A percentile compares a stretch with the other conserved stretches of the same genome.
phyloP scores from a whole-genome alignment of 768 basidiomycete genomes.

The Boletus pseudopeckii region DNA sequence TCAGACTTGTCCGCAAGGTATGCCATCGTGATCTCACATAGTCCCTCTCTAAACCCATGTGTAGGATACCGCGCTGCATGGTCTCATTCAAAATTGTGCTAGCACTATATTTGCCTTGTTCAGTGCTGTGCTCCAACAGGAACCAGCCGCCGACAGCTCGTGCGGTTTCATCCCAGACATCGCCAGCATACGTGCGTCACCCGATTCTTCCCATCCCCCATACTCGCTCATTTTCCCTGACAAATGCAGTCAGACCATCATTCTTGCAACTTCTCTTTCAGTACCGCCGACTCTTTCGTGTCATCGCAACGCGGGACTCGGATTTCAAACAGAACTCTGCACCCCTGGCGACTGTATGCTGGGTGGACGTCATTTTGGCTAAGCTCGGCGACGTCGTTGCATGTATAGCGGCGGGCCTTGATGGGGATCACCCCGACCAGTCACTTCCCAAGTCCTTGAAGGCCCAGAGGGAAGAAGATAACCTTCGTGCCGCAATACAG shows the following conservation, averaged over 20 bases:
- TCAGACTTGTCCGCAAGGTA: conserved; percentile 30
- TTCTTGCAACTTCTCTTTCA: conserved; percentile 45
- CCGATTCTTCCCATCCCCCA: not conserved
- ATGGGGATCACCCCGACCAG: conserved; percentile 5
- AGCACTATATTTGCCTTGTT: conserved; percentile 32
- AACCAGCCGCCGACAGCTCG: not conserved
- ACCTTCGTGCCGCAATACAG: conserved; percentile 58
- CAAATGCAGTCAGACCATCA: conserved; percentile 27
- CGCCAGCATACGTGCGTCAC: conserved; percentile 21
- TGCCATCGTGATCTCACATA: not conserved
- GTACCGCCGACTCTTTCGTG: conserved; percentile 48
- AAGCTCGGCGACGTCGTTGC: conserved; percentile 43
- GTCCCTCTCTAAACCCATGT: not conserved
- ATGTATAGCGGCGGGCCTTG: conserved; percentile 29
- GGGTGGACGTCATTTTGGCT: conserved; percentile 61
- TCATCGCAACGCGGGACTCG: conserved; percentile 34
- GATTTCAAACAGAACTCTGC: conserved; percentile 20
- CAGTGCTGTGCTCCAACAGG: conserved; percentile 19
- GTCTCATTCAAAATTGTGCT: conserved; percentile 34
- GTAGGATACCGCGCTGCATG: conserved; percentile 35
- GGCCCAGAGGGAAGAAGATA: conserved; percentile 47
- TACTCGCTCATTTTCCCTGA: conserved; percentile 7
- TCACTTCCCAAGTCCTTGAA: conserved; percentile 30
- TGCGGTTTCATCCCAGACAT: conserved; percentile 11
- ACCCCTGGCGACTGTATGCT: conserved; percentile 48